phyloP scores from a whole-genome alignment of 2,329 filamentous ascomycete species.

The Neofusicoccum laricinum region DNA sequence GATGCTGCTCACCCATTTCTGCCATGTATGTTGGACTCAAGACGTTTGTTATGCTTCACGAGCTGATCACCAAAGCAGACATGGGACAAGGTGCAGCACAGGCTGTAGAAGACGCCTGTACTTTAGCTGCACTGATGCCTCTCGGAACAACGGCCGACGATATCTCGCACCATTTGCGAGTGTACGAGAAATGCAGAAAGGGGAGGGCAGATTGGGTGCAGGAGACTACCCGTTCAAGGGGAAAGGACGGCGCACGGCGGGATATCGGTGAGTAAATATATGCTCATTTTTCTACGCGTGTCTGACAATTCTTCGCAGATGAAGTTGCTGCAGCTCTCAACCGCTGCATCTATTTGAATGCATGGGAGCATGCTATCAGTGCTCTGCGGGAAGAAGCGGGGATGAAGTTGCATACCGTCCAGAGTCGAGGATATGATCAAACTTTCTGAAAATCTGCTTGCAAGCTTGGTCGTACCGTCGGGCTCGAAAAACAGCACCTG shows the following conservation, averaged over 20 bases:
- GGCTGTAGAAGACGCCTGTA: conserved; percentile 66
- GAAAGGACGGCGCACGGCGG: conserved; percentile 38
- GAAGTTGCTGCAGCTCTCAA: background rate
- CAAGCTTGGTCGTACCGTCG: too few species aligned
- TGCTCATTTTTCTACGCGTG: background rate
- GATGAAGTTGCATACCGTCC: background rate
- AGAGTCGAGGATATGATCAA: background rate
- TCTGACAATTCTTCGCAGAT: background rate
- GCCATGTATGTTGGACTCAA: conserved; percentile 45
- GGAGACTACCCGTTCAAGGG: conserved; percentile 53
- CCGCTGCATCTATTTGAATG: background rate
- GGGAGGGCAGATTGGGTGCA: conserved; percentile 59
- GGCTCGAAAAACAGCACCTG: too few species aligned
- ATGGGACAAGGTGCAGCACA: conserved; percentile 61
- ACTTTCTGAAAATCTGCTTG: too few species aligned
- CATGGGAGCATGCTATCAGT: background rate
- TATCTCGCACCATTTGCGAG: conserved; percentile 47
- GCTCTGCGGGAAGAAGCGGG: background rate
- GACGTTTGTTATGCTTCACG: background rate
- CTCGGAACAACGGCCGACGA: background rate
- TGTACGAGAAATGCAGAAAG: conserved; percentile 60
- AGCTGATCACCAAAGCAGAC: conserved; percentile 27
- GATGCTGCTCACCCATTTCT: conserved; percentile 69
- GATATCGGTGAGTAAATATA: background rate
- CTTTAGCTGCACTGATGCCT: conserved; percentile 51